Conservation (phyloP, 1,284 basidiomycete species). For the Tylopilus sp. region DNA sequence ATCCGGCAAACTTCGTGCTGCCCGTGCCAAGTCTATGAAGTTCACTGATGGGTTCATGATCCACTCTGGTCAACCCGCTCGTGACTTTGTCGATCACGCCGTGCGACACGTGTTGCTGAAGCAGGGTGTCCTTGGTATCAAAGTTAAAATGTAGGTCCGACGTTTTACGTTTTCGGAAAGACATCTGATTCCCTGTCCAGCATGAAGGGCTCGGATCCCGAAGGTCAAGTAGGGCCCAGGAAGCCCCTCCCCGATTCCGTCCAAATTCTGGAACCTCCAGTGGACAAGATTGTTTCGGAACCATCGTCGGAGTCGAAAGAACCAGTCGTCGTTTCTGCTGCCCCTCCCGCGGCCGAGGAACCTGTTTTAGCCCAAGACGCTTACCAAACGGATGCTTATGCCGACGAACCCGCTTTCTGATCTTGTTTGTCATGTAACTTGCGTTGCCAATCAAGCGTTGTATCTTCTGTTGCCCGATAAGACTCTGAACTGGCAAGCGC, state of each 20-base stretch:
- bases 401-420: slow-evolving; percentile 52
- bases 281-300: slow-evolving; percentile 77
- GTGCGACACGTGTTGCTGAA: slow-evolving; percentile 98
- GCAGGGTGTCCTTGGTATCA: slow-evolving; percentile 99
- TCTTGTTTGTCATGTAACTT: slow-evolving; percentile 21
- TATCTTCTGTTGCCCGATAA: slow-evolving; percentile 7
- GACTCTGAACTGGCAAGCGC: not conserved
- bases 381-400: slow-evolving; percentile 35
- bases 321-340: slow-evolving; percentile 51
- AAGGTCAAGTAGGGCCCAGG: slow-evolving; percentile 83
- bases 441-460: slow-evolving; percentile 13
- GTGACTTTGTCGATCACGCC: slow-evolving; percentile 97
- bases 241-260: slow-evolving; percentile 97
- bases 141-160: slow-evolving; percentile 92
- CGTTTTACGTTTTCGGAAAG: not conserved
- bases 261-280: slow-evolving; percentile 80
- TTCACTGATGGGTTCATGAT: slow-evolving; percentile 99
- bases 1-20: slow-evolving; percentile 99
- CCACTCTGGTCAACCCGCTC: slow-evolving; percentile 98
- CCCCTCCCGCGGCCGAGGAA: slow-evolving; percentile 52
- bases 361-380: slow-evolving; percentile 40
- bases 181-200: slow-evolving; percentile 39
- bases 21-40: slow-evolving; percentile 99
- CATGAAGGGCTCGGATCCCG: slow-evolving; percentile 97
- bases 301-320: slow-evolving; percentile 79